Percentiles rank a stretch among this genome's conserved stretches.
Conservation (phyloP, 306 rosid species). For the Bauhinia variegata region DNA sequence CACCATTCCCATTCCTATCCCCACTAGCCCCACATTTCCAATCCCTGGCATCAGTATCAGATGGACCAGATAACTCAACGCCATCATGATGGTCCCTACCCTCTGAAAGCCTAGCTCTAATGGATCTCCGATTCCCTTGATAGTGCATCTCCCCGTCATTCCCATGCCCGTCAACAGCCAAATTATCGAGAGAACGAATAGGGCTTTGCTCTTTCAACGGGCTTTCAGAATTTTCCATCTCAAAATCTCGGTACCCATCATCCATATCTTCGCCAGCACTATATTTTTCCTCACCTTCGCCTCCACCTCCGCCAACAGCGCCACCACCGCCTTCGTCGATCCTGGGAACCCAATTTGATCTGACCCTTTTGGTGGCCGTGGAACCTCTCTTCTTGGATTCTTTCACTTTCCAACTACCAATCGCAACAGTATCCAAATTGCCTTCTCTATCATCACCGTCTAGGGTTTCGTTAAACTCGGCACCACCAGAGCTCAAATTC, state of each 20-base stretch:
- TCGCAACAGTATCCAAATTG: slow-evolving; percentile 70
- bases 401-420: slow-evolving; percentile 87
- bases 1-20: slow-evolving; percentile 60
- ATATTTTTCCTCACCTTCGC: slow-evolving; percentile 64
- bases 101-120: slow-evolving; percentile 71
- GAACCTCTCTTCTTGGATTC: slow-evolving; percentile 82
- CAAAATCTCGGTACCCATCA: slow-evolving; percentile 75
- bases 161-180: slow-evolving; percentile 68
- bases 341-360: slow-evolving; percentile 87
- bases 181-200: slow-evolving; percentile 68
- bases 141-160: slow-evolving; percentile 58
- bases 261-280: slow-evolving; percentile 75
- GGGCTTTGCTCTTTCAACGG: slow-evolving; percentile 77
- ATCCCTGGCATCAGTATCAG: slow-evolving; percentile 74
- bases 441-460: slow-evolving; percentile 63
- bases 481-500: slow-evolving; percentile 61
- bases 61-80: slow-evolving; percentile 75
- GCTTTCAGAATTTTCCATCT: slow-evolving; percentile 76
- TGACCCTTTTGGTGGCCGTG: slow-evolving; percentile 61
- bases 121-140: slow-evolving; percentile 58
- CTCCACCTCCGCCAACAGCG: slow-evolving; percentile 34
- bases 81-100: slow-evolving; percentile 68
- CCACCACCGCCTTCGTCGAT: slow-evolving; percentile 64
- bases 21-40: slow-evolving; percentile 63
- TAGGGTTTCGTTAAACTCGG: slow-evolving; percentile 64